Percentiles rank a stretch among this genome's conserved stretches.
Evolutionary conservation across 2,329 filamentous ascomycete species (phyloP).

Genomic region (Cercospora janseana): DNA sequence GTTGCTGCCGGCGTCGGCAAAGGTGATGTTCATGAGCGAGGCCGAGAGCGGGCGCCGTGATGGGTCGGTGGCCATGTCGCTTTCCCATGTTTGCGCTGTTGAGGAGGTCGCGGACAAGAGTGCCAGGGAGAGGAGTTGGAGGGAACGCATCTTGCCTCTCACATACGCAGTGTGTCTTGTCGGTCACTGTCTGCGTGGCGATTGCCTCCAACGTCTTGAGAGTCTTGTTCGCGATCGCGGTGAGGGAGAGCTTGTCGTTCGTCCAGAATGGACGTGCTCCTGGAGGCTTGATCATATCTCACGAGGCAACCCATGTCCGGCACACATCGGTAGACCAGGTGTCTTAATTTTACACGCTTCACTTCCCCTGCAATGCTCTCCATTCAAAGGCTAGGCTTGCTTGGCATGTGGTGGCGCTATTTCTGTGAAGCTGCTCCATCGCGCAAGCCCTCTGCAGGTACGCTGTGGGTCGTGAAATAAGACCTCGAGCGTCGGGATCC

Average conservation of each 20-base stretch:
- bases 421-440: neutral
- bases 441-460: no score
- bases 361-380: neutral
- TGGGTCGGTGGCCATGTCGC: conserved; percentile 17
- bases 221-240: neutral
- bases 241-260: neutral
- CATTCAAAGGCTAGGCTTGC: neutral
- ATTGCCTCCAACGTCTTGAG: neutral
- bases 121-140: neutral
- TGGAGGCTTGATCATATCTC: conserved; percentile 2
- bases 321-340: neutral
- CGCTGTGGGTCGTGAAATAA: no score
- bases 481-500: no score
- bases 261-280: conserved; percentile 1
- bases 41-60: conserved; percentile 12
- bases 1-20: conserved; percentile 56
- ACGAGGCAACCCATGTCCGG: neutral
- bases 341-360: conserved; percentile 7
- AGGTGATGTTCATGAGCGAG: conserved; percentile 56
- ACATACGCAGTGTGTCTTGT: neutral
- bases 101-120: neutral
- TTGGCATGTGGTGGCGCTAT: neutral
- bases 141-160: conserved; percentile 5
- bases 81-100: conserved; percentile 10
- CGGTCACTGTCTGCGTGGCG: neutral